phyloP scores from a whole-genome alignment of 495 filamentous ascomycete genomes.

The Hypoxylon lenormandii region DNA sequence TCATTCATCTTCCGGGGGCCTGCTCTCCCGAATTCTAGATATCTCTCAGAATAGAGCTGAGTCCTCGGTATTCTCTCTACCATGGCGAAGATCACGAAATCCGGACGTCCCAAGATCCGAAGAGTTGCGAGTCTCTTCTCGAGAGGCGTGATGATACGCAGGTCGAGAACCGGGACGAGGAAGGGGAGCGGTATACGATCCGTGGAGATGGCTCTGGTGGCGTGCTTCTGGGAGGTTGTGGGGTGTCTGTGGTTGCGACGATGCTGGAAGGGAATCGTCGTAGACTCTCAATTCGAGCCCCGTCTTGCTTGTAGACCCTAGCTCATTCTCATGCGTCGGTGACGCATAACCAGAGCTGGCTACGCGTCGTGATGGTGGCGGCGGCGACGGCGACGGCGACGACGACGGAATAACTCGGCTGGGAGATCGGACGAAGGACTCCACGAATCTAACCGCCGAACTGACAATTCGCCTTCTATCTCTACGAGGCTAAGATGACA shows the following conservation, averaged over 20 bases:
- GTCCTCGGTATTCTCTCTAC: constrained; percentile 61
- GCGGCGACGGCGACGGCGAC: too few relatives aligned
- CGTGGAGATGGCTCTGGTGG: constrained; percentile 60
- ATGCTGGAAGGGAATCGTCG: constrained; percentile 63
- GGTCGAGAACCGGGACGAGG: constrained; percentile 34
- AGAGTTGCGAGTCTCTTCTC: constrained; percentile 44
- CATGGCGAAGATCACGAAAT: constrained; percentile 60
- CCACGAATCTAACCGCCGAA: constrained; percentile 49
- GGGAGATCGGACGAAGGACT: constrained; percentile 38
- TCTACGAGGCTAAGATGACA: constrained; percentile 27
- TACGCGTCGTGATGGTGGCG: constrained; percentile 19
- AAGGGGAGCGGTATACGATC: constrained; percentile 61
- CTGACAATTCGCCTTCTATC: constrained; percentile 41
- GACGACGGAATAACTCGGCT: constrained; percentile 42
- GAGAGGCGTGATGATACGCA: constrained; percentile 25
- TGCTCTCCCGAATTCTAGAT: constrained; percentile 21
- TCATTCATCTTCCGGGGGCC: constrained; percentile 14
- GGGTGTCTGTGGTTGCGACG: constrained; percentile 68
- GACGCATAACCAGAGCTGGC: constrained; percentile 17
- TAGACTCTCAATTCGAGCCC: constrained; percentile 58
- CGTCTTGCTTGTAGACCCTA: neutral
- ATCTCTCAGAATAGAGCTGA: constrained; percentile 52
- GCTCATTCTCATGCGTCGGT: constrained; percentile 13
- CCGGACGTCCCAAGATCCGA: constrained; percentile 54
- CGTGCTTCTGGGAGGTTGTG: constrained; percentile 64